Conservation (phyloP, 768 basidiomycete species). For the Termitomyces bulborhizus region DNA sequence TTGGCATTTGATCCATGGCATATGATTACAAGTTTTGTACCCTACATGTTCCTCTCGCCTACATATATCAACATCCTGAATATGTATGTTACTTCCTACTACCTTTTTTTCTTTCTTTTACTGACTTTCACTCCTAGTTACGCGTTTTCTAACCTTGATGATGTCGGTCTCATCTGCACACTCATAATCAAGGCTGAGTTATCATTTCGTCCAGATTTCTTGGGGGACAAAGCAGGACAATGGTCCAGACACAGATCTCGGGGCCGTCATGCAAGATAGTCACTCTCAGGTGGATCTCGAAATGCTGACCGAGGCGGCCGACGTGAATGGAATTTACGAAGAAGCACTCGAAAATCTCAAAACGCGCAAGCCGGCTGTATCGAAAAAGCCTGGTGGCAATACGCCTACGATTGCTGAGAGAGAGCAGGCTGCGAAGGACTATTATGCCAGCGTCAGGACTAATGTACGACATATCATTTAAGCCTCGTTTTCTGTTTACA, state of each 20-base stretch:
- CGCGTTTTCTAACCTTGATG: constrained; percentile 82
- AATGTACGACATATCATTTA: constrained; percentile 40
- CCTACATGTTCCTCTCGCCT: constrained; percentile 84
- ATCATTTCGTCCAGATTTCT: constrained; percentile 51
- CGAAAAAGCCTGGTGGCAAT: constrained; percentile 20
- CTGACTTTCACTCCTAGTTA: constrained; percentile 41
- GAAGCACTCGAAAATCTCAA: constrained; percentile 75
- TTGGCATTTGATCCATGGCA: constrained; percentile 96
- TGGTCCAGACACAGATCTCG: constrained; percentile 68
- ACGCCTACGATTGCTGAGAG: constrained; percentile 47
- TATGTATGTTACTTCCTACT: constrained; percentile 45
- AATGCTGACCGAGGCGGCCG: constrained; percentile 74
- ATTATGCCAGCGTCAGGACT: constrained; percentile 83
- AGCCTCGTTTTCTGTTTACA: not conserved
- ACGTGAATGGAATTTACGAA: constrained; percentile 79
- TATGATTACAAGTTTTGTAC: constrained; percentile 84
- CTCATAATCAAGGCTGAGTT: not conserved
- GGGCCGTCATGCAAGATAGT: constrained; percentile 75
- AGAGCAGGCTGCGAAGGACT: constrained; percentile 74
- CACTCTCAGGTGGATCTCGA: constrained; percentile 84
- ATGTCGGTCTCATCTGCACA: constrained; percentile 39
- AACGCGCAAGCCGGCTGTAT: constrained; percentile 35
- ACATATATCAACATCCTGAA: constrained; percentile 73
- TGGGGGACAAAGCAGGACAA: constrained; percentile 97
- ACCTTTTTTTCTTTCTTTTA: not conserved